Percentiles rank a stretch among this genome's conserved stretches.
Conservation (phyloP, 1,284 basidiomycete species). For the Vanrija pseudolonga region DNA sequence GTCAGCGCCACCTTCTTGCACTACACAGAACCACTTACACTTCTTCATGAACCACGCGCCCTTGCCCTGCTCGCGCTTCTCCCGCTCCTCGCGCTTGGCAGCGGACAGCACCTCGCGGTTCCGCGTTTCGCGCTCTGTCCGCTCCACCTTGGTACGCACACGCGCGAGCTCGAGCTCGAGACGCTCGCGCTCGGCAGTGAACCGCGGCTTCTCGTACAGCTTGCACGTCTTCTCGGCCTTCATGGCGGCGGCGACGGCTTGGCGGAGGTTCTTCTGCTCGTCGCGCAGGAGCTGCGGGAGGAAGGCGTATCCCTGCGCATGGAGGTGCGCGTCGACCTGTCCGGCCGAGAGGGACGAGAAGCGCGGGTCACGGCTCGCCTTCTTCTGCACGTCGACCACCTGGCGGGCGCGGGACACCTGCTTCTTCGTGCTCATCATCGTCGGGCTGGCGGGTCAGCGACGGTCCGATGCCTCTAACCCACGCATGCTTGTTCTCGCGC, state of each 20-base stretch:
- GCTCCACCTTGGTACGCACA: constrained; percentile 72
- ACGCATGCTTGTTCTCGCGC: constrained; percentile 84
- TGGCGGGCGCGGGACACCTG: constrained; percentile 73
- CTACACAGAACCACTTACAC: constrained; percentile 51
- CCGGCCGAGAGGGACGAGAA: constrained; percentile 72
- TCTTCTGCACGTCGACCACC: constrained; percentile 68
- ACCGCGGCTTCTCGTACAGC: constrained; percentile 59
- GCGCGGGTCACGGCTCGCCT: constrained; percentile 79
- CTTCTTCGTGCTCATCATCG: constrained; percentile 77
- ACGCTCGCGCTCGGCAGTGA: constrained; percentile 66
- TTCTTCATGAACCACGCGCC: constrained; percentile 83
- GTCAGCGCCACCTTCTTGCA: not conserved
- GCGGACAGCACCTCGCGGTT: constrained; percentile 63
- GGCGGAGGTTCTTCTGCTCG: constrained; percentile 66
- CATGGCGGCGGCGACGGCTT: constrained; percentile 64
- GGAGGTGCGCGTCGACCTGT: constrained; percentile 65
- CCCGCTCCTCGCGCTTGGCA: constrained; percentile 64
- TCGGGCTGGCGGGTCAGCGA: constrained; percentile 58
- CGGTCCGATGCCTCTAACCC: constrained; percentile 44
- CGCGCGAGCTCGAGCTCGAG: constrained; percentile 76
- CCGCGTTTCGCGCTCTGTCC: constrained; percentile 64
- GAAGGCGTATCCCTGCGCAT: constrained; percentile 74
- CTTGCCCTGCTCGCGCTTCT: constrained; percentile 73
- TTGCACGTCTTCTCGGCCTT: constrained; percentile 67
- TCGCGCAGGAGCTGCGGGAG: constrained; percentile 63